Evolutionary conservation across 257 asterid genomes (phyloP).

Genomic region (Nicotiana obtusifolia): DNA sequence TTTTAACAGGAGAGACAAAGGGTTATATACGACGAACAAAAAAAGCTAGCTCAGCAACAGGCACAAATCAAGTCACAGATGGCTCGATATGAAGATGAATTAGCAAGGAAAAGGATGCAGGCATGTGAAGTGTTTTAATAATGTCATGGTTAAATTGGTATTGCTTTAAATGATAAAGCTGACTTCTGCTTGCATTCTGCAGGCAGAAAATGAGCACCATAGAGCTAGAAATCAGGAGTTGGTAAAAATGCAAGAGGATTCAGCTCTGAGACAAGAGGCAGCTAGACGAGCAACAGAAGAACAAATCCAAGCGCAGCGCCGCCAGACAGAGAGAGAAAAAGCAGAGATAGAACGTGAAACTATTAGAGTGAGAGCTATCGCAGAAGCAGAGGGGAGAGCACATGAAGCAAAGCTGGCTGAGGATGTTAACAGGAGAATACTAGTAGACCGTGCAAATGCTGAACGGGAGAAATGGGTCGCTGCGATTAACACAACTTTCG

Average conservation of each 20-base stretch:
- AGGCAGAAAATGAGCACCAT: constrained; percentile 91
- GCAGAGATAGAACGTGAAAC: constrained; percentile 92
- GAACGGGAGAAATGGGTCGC: constrained; percentile 95
- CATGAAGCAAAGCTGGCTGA: constrained; percentile 92
- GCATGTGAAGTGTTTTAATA: constrained; percentile 27
- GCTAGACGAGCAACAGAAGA: constrained; percentile 93
- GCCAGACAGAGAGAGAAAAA: constrained; percentile 76
- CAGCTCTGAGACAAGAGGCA: constrained; percentile 87
- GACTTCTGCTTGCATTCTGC: constrained; percentile 18
- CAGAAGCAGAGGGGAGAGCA: constrained; percentile 95
- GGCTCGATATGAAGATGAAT: constrained; percentile 84
- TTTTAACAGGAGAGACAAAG: constrained; percentile 71
- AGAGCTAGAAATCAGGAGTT: constrained; percentile 85
- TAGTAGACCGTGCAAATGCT: constrained; percentile 80
- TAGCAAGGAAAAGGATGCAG: constrained; percentile 96
- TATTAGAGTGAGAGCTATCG: constrained; percentile 64
- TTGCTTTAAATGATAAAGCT: neutral
- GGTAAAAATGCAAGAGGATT: constrained; percentile 95
- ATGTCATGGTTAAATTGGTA: neutral
- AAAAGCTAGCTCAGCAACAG: constrained; percentile 76
- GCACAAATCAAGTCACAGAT: constrained; percentile 81
- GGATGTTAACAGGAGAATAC: constrained; percentile 77
- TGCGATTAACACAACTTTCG: constrained; percentile 87
- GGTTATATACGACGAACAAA: constrained; percentile 73
- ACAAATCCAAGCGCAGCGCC: constrained; percentile 91